These are phyloP conservation scores for Backusella macrospora DNA, from an alignment of 192 early-diverging fungal species.

Conservation along the genomic window DNA sequence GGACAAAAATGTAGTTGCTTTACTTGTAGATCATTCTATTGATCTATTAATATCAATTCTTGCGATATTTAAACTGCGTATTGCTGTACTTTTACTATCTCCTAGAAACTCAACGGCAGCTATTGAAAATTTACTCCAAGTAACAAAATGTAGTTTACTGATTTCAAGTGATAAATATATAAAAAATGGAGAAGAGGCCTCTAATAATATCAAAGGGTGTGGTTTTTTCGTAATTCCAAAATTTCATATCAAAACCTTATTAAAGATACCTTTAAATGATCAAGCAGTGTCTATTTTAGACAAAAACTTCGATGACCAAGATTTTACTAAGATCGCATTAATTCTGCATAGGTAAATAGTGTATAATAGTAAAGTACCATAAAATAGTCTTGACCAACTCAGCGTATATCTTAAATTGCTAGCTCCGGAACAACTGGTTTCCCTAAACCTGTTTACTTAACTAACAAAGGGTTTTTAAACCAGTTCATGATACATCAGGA, in stretches of 20 bases:
- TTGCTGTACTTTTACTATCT: background rate
- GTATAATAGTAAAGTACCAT: background rate
- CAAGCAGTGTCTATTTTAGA: background rate
- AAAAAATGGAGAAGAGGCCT: background rate
- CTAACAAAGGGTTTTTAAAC: slow-evolving; percentile 4
- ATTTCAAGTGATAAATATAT: background rate
- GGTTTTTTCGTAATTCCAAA: background rate
- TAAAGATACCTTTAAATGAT: background rate
- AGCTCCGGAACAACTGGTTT: slow-evolving; percentile 19
- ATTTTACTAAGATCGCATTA: background rate
- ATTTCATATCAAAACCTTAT: background rate
- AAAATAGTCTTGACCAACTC: background rate
- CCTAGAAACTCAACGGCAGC: slow-evolving; percentile 23
- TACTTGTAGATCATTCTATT: slow-evolving; percentile 9
- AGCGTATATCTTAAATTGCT: background rate
- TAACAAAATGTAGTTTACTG: background rate
- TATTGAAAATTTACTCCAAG: background rate
- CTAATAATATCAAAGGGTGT: background rate
- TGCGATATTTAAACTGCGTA: slow-evolving; percentile 16
- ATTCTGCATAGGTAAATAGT: background rate
- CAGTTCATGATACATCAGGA: background rate
- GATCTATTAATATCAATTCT: slow-evolving; percentile 7
- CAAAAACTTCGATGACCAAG: background rate
- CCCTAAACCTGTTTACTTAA: slow-evolving; percentile 2
- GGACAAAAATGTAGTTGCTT: background rate